Evolutionary conservation across 495 filamentous ascomycete species (phyloP), one percentile per base, ranked within the genome.

Genomic region (Pyrenopolyporus hunteri): DNA sequence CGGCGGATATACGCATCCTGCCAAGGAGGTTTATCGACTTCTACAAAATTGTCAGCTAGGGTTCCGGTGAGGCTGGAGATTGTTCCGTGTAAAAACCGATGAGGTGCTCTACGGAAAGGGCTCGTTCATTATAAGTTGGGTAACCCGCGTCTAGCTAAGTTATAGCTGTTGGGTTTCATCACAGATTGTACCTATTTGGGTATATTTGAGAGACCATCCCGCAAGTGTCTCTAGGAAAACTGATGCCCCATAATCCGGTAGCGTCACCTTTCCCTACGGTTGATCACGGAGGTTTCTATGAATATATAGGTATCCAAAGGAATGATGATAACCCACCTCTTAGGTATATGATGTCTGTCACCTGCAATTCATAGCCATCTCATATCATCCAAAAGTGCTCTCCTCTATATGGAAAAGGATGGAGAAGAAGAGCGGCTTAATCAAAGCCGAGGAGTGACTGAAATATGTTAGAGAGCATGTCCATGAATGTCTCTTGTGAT

Each of bases 1-100:
- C 31, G n/a, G 26, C 25, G 31, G 36, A 33, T 25, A 44, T 43
- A 56, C 20, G 23, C 56, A 59, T 65, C 37, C 13, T 56, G 45
- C 43, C 33, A 8, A n/a, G 8, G 29, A 20, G 22, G 9, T 4
- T 11, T 19, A 26, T 40, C n/a, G 22, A 28, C 13, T 51, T 50
- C 62, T 60, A 19, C 2, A 11, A 28, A 36, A n/a, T 29, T 50
- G 29, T 65, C 52, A 65, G 55, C 39, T 36, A 2, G 4, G 5
- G 8, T 35, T 36, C 22, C 25, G 0, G 3, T 16, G 10, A 36
- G 17, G 7, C 9, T 14, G 17, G 20, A 49, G 19, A 9, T 23
- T 49, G 19, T n/a, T 4, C 23, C 13, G 2, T 33, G 45, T 4
- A 22, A 4, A 23, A 13, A 35, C 26, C n/a, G 13, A 16, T 47